Conservation (phyloP, 805 yeast species). For the Ogataea kodamae region DNA sequence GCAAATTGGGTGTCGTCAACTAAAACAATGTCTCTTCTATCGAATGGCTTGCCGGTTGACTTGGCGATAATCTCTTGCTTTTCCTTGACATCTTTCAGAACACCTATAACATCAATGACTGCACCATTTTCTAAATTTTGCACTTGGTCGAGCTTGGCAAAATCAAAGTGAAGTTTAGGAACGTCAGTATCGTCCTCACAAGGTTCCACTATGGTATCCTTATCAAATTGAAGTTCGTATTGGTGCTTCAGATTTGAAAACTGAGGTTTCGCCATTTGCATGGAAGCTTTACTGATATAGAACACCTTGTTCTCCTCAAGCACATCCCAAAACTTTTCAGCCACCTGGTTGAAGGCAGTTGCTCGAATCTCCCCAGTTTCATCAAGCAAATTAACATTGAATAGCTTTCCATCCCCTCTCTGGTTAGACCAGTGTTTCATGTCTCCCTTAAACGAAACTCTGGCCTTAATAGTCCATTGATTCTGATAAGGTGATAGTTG, state of each 20-base stretch:
- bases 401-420: conserved; percentile 85
- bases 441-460: conserved; percentile 85
- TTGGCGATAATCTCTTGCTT: conserved; percentile 77
- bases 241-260: conserved; percentile 83
- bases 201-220: conserved; percentile 72
- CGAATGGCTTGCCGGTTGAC: conserved; percentile 84
- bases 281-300: conserved; percentile 75
- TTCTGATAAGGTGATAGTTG: conserved; percentile 88
- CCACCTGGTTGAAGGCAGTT: conserved; percentile 87
- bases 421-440: conserved; percentile 83
- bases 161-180: conserved; percentile 76
- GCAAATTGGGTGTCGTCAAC: conserved; percentile 83
- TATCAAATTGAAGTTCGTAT: conserved; percentile 79
- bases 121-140: conserved; percentile 67
- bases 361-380: conserved; percentile 96
- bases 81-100: conserved; percentile 72
- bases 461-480: conserved; percentile 88
- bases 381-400: conserved; percentile 83
- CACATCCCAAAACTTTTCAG: conserved; percentile 70
- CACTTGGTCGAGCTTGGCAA: conserved; percentile 64
- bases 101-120: conserved; percentile 83
- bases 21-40: conserved; percentile 81
- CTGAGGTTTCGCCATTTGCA: conserved; percentile 80
- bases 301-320: conserved; percentile 89
- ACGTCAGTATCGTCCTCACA: conserved; percentile 57